Evolutionary conservation across 306 rosid genomes (phyloP), one percentile per base, ranked within the genome.

Genomic region (Corylus americana): DNA sequence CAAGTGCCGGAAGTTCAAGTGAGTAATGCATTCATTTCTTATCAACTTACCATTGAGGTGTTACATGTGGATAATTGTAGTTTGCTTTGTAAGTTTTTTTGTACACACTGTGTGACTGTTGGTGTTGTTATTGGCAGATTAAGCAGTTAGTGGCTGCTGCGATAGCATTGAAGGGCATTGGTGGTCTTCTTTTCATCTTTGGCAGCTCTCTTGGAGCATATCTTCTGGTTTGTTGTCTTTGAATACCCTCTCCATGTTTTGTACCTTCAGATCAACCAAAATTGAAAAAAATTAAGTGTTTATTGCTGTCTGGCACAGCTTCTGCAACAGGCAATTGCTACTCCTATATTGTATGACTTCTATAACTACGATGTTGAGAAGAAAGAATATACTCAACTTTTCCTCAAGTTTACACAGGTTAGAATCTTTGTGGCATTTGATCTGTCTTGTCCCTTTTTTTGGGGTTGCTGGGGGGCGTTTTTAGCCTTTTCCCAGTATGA

Each of bases 361-460:
- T 91, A 91, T 78, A 88, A 91, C 87, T 88, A 87, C 5, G 95
- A 91, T 18, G 83, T 80, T 0, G 92, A 88, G 80, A 82, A 81
- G 63, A 85, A 79, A 31, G 95, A 88, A 77, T 91, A 87, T 25
- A 80, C 81, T 79, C 84, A 88, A 57, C 92, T 87, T 18, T 91
- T 91, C n/a, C 62, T 86, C 55, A 83, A 82, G 84, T 91, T 91
- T 74, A 78, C 95, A 45, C 90, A 88, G 95, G 95, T 88, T 29
- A 75, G 82, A 53, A 4, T 59, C 47, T 76, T 67, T 18, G n/a
- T 66, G 71, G 48, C 71, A 17, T 42, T 68, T 18, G 29, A 42
- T 39, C 10, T 39, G 53, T 49, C 8, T 42, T 42, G 72, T 42
- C 47, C 4, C 9, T 6, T 42, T 42, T 42, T 42, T 17, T 64